Evolutionary conservation across 805 yeast species (phyloP), one percentile per base, ranked within the genome.

Genomic region (Kazachstania psychrophila): DNA sequence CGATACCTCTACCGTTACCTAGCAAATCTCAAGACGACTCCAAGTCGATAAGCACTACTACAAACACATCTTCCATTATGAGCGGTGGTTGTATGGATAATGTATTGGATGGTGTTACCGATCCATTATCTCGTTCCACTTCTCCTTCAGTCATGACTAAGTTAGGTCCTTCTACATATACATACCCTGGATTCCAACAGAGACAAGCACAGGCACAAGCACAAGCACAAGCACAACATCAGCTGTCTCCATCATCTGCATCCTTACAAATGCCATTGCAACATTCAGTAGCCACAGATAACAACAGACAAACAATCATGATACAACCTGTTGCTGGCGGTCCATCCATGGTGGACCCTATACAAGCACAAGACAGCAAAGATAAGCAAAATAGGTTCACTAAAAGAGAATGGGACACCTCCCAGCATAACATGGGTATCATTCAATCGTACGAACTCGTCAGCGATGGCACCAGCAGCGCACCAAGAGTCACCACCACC

Each of bases 401-500:
- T n/a, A 29, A 23, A 16, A 23, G 22, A 17, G 27, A 35, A 7
- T 35, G 38, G 38, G 38, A 35, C 18, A 23, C 19, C 10, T 13
- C 24, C 10, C 38, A 35, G n/a, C 38, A 35, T 11, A 35, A 35
- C 16, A 30, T 35, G 30, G 38, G 38, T 10, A 20, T 35, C 11
- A n/a, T 35, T 14, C 38, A 35, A 25, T 29, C 38, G 10, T 35
- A 24, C 22, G 38, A 35, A 23, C 15, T 35, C 17, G 30, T 34
- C n/a, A 33, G 13, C 17, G 33, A 13, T 11, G 6, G 18, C 6
- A 14, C 15, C 3, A 7, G 6, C 3, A 23, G 17, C 7, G 15
- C 24, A 52, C 77, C 79, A 35, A 61, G 73, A 42, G 85, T 82
- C 36, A 79, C 87, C 36, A 81, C 92, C 16, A 82, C 92, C n/a